Conservation (phyloP, 1,139 yeast genomes). For the Geotrichum europaeum region DNA sequence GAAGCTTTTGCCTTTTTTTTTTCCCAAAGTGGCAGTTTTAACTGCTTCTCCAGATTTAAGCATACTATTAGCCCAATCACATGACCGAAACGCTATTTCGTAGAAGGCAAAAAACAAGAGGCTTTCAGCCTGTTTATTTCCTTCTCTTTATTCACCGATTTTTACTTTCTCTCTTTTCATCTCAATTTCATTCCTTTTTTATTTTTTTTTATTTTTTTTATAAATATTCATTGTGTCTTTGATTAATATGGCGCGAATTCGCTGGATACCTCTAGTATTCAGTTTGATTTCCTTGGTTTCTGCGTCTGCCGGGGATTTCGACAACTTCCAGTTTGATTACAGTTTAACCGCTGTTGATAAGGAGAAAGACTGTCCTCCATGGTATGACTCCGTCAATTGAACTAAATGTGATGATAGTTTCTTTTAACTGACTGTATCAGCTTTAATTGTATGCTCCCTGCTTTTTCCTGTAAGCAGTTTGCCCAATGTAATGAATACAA, state of each 20-base stretch:
- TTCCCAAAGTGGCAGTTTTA: no score
- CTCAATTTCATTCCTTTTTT: not conserved
- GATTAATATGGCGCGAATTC: not conserved
- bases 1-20: no score
- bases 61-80: no score
- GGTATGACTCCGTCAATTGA: conserved; percentile 20
- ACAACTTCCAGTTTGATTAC: conserved; percentile 7
- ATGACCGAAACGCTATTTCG: no score
- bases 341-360: conserved; percentile 1
- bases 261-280: conserved; percentile 10
- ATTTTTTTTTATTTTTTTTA: not conserved
- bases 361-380: conserved; percentile 32
- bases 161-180: not conserved
- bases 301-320: conserved; percentile 5
- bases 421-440: conserved; percentile 31
- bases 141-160: not conserved
- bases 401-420: not conserved
- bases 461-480: conserved; percentile 84
- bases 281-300: not conserved
- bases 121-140: not conserved
- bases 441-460: conserved; percentile 90
- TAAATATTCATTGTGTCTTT: not conserved
- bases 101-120: no score
- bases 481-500: conserved; percentile 79
- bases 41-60: no score